Conservation (phyloP, 169 alveolate genomes). For the Cryptosporidium xiaoi region DNA sequence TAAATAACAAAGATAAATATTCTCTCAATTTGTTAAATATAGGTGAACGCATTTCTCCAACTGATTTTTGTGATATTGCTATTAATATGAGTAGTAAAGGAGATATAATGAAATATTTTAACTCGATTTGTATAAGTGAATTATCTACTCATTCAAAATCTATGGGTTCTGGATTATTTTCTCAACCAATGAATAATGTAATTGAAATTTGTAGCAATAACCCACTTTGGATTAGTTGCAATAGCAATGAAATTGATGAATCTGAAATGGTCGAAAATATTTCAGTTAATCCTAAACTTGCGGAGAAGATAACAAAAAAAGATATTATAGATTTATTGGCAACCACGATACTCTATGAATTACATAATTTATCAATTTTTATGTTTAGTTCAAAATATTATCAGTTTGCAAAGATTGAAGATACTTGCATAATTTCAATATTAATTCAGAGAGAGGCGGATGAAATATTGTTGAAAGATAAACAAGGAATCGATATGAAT, state of each 20-base stretch:
- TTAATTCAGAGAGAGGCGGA: conserved; percentile 18
- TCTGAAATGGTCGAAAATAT: not conserved
- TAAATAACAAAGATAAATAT: conserved; percentile 12
- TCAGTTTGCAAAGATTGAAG: conserved; percentile 21
- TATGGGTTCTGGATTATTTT: not conserved
- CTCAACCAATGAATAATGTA: too few relatives aligned
- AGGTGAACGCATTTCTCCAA: not conserved
- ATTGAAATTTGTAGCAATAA: conserved; percentile 23
- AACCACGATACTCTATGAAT: conserved; percentile 15
- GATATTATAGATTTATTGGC: conserved; percentile 18
- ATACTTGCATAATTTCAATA: conserved; percentile 18
- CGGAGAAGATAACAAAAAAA: not conserved
- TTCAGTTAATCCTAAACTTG: not conserved
- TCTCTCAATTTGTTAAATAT: not conserved
- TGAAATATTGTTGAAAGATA: not conserved
- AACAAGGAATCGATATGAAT: not conserved
- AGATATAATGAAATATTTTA: conserved; percentile 29
- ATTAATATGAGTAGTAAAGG: conserved; percentile 23
- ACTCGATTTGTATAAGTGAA: conserved; percentile 35
- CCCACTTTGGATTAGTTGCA: conserved; percentile 45
- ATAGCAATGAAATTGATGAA: not conserved
- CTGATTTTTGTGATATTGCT: conserved; percentile 49
- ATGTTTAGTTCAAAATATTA: conserved; percentile 62
- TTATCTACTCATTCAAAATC: not conserved
- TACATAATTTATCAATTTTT: conserved; percentile 25